Evolutionary conservation across 2,329 filamentous ascomycete genomes (phyloP), one percentile per base, ranked within the genome.

Genomic region (Teratosphaeriaceae sp.): DNA sequence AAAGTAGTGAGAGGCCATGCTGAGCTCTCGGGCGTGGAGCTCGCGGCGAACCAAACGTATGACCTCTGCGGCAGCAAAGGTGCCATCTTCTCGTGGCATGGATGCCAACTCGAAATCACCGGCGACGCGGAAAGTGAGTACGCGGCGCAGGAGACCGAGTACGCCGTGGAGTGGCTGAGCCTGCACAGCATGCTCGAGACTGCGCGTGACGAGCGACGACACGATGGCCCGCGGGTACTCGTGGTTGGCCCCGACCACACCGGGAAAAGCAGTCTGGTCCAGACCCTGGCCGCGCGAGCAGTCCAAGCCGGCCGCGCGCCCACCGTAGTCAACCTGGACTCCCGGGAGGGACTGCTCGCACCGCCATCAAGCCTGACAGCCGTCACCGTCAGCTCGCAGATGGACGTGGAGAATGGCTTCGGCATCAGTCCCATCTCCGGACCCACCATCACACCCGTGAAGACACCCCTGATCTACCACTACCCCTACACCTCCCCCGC

Each of bases 1-100:
- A 66, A 88, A 70, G 73, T 97, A 20, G 68, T 87, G 43, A 79
- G 76, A 24, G 92, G 92, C 48, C 88, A 83, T 1, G 92, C 90
- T 38, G 92, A 98, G 65, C 80, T 94, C 59, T 95, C 97, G 62
- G 92, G 92, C 61, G 89, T 90, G 43, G 92, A 98, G 68, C 83
- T 98, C 33, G 88, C 88, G 9, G 75, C 79, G 8, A 84, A 84
- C 44, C 84, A 84, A 40, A 75, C 78, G 8, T 97, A 97, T 69
- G 82, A 75, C 23, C 90, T 98, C 65, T 76, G 78, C 35, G 85
- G 87, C 43, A 78, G 78, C 53, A 94, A 94, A 69, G 85, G 85
- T 45, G 89, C 90, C 48, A 84, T 98, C 58, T 86, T 86, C 64
- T 94, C 89, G 39, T 95, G 88, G 84, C 81, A 90, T 59, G 90